phyloP scores from a whole-genome alignment of 306 rosid genomes.

The Citrullus amarus region DNA sequence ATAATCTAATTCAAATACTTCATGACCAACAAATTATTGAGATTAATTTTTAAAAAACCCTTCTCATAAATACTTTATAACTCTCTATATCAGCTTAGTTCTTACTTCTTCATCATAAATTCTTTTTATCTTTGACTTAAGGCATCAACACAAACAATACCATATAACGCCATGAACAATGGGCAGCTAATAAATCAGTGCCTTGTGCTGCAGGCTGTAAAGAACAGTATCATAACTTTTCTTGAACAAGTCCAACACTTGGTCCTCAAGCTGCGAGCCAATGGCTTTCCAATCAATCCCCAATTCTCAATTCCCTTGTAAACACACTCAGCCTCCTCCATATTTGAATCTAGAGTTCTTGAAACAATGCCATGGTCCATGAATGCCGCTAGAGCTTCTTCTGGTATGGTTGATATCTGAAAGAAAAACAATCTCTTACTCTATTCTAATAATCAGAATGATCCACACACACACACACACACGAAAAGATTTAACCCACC shows the following conservation, averaged over 20 bases:
- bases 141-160: too few relatives aligned
- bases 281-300: slow-evolving; percentile 74
- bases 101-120: too few relatives aligned
- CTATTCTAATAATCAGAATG: background rate
- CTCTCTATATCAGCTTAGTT: too few relatives aligned
- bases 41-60: too few relatives aligned
- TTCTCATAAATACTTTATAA: too few relatives aligned
- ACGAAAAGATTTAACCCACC: slow-evolving; percentile 25
- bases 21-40: too few relatives aligned
- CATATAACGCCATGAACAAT: background rate
- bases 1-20: too few relatives aligned
- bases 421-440: background rate
- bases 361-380: slow-evolving; percentile 70
- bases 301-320: slow-evolving; percentile 73
- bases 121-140: too few relatives aligned
- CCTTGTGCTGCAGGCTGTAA: slow-evolving; percentile 81
- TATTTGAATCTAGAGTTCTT: slow-evolving; percentile 77
- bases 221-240: slow-evolving; percentile 87
- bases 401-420: slow-evolving; percentile 97
- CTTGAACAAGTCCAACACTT: slow-evolving; percentile 87
- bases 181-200: background rate
- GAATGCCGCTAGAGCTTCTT: slow-evolving; percentile 90
- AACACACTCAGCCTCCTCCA: slow-evolving; percentile 82
- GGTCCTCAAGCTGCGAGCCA: slow-evolving; percentile 68
- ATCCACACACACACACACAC: background rate